phyloP scores from a whole-genome alignment of 192 early-diverging fungal genomes.

The Physocladia obscura region DNA sequence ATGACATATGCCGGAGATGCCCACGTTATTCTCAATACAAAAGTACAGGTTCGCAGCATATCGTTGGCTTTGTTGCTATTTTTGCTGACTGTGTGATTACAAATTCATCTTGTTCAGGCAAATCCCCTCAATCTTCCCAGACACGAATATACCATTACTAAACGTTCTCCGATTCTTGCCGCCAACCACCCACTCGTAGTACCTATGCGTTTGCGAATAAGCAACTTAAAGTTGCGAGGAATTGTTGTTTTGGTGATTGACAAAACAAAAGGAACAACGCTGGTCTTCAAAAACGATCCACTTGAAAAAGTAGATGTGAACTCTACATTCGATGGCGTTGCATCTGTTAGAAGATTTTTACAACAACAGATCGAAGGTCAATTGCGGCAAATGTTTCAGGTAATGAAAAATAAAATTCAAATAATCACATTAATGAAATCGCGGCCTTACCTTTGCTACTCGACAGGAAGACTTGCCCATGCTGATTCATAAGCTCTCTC shows the following conservation, averaged over 20 bases:
- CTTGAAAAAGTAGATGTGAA: slow-evolving; percentile 89
- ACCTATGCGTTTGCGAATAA: slow-evolving; percentile 91
- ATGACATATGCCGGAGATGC: slow-evolving; percentile 93
- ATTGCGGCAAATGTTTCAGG: slow-evolving; percentile 82
- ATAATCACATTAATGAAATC: not conserved
- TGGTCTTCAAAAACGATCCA: slow-evolving; percentile 97
- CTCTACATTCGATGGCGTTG: slow-evolving; percentile 95
- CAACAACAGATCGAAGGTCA: slow-evolving; percentile 89
- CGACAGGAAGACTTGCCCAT: slow-evolving; percentile 80
- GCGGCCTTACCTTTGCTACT: not conserved
- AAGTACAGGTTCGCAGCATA: slow-evolving; percentile 73
- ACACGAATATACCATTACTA: slow-evolving; percentile 2
- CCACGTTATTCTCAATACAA: slow-evolving; percentile 84
- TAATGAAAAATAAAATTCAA: not conserved
- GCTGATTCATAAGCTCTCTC: slow-evolving; percentile 87
- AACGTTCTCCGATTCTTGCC: slow-evolving; percentile 56
- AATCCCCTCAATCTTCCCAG: slow-evolving; percentile 60
- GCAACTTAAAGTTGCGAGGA: slow-evolving; percentile 82
- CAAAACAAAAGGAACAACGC: slow-evolving; percentile 88
- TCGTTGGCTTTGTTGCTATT: not conserved
- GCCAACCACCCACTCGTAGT: slow-evolving; percentile 93
- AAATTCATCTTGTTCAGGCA: slow-evolving; percentile 52
- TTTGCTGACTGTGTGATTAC: not conserved
- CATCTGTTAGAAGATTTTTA: slow-evolving; percentile 81
- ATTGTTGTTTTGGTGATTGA: slow-evolving; percentile 93